These are phyloP conservation scores for Saraca asoca DNA, from an alignment of 331 rosid genomes.

Conservation along the genomic window DNA sequence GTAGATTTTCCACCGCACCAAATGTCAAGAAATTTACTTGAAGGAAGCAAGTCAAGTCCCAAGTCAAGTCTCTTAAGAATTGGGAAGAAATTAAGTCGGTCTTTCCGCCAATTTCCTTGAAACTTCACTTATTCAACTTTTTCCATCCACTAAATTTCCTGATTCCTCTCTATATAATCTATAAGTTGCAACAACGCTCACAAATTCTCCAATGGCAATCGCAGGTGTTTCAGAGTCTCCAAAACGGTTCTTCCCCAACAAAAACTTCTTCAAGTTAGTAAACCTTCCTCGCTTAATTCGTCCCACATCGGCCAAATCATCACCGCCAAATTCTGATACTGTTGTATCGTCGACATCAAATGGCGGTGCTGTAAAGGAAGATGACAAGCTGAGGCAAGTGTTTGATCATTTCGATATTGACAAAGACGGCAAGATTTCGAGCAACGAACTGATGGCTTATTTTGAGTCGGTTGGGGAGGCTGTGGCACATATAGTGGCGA, in stretches of 20 bases:
- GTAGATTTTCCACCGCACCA: too few species aligned
- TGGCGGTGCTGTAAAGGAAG: neutral
- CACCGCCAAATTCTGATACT: neutral
- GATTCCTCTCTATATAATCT: constrained; percentile 1
- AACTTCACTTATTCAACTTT: neutral
- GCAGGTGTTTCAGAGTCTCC: constrained; percentile 34
- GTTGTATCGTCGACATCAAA: neutral
- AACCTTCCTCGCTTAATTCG: constrained; percentile 30
- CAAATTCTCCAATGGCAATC: constrained; percentile 29
- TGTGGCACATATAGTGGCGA: constrained; percentile 35
- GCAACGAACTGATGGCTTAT: constrained; percentile 47
- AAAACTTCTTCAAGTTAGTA: constrained; percentile 24
- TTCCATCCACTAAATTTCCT: neutral
- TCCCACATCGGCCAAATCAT: constrained; percentile 23
- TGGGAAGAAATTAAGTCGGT: constrained; percentile 20
- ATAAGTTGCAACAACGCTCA: neutral
- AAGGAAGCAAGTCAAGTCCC: neutral
- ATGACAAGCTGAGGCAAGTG: constrained; percentile 35
- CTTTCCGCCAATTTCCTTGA: constrained; percentile 37
- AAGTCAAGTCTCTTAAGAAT: constrained; percentile 25
- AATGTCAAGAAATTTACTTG: neutral
- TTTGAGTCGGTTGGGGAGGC: constrained; percentile 42
- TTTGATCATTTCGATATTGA: constrained; percentile 50
- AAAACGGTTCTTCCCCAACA: constrained; percentile 36
- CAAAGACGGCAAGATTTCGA: constrained; percentile 51